These are phyloP conservation scores for Alternaria tenuissima DNA, from an alignment of 2,329 filamentous ascomycete genomes.

Conservation along the genomic window DNA sequence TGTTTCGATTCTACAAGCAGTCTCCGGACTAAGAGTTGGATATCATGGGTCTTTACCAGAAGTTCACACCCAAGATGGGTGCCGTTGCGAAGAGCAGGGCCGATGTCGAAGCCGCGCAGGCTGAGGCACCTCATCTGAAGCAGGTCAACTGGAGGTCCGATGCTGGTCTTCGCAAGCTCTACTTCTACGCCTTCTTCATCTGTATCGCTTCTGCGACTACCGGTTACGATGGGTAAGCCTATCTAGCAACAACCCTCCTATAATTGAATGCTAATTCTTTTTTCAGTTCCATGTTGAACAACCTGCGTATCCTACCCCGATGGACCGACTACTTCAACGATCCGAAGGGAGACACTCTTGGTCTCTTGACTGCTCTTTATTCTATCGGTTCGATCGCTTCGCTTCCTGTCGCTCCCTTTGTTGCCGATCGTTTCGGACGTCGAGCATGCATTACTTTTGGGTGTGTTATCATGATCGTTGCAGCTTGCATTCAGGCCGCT, in stretches of 20 bases:
- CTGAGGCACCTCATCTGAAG: slow-evolving; percentile 61
- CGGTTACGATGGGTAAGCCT: slow-evolving; percentile 62
- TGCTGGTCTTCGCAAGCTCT: slow-evolving; percentile 65
- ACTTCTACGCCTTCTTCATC: slow-evolving; percentile 62
- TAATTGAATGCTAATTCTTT: slow-evolving; percentile 5
- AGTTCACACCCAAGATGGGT: slow-evolving; percentile 31
- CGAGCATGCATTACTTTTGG: slow-evolving; percentile 54
- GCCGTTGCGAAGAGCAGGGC: slow-evolving; percentile 30
- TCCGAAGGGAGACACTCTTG: slow-evolving; percentile 52
- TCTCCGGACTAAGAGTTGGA: slow-evolving; percentile 15
- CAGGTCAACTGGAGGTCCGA: slow-evolving; percentile 63
- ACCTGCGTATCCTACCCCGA: slow-evolving; percentile 52
- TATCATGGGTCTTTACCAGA: slow-evolving; percentile 32
- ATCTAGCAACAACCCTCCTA: neutral
- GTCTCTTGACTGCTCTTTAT: slow-evolving; percentile 57
- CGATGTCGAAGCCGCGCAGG: slow-evolving; percentile 50
- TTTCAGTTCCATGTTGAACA: slow-evolving; percentile 55
- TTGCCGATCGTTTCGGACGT: slow-evolving; percentile 57
- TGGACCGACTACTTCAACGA: slow-evolving; percentile 52
- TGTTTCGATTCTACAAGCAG: slow-evolving; percentile 13
- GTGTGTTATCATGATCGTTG: slow-evolving; percentile 57
- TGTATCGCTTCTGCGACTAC: slow-evolving; percentile 66
- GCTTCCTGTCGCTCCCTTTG: slow-evolving; percentile 49
- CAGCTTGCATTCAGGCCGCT: slow-evolving; percentile 46
- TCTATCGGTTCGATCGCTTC: slow-evolving; percentile 53